A percentile compares a stretch with the other conserved stretches of the same genome.
These are phyloP conservation scores for Boechera divaricarpa DNA, from an alignment of 345 rosid genomes.

Conservation along the genomic window DNA sequence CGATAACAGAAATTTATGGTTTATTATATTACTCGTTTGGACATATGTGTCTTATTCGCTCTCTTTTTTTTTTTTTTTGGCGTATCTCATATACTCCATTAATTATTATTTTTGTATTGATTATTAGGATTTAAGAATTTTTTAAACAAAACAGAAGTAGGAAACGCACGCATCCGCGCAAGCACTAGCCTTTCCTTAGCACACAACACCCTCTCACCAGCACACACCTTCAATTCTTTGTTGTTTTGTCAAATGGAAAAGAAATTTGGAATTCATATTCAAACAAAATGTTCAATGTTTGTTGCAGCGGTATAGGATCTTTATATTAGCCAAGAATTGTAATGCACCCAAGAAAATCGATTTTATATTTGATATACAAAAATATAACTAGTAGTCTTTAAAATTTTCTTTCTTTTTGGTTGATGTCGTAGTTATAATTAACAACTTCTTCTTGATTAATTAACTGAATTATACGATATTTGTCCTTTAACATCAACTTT, in stretches of 20 bases:
- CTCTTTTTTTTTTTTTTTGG: background rate
- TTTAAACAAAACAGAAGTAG: background rate
- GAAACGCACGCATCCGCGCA: constrained; percentile 24
- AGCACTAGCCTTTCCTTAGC: constrained; percentile 17
- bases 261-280: too few relatives aligned
- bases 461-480: background rate
- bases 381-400: background rate
- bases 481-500: background rate
- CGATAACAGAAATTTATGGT: constrained; percentile 40
- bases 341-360: background rate
- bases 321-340: background rate
- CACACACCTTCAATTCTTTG: constrained; percentile 1
- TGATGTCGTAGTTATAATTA: too few relatives aligned
- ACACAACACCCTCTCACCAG: background rate
- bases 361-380: background rate
- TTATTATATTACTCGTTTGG: constrained; percentile 14
- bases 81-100: constrained; percentile 26
- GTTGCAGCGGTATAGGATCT: too few relatives aligned
- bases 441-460: background rate
- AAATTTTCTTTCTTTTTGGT: too few relatives aligned
- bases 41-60: constrained; percentile 23
- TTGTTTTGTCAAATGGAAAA: background rate
- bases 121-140: background rate
- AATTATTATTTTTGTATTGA: background rate
- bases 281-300: too few relatives aligned